Evolutionary conservation across 768 basidiomycete species (phyloP).

Genomic region (Kockovaella imperatae): DNA sequence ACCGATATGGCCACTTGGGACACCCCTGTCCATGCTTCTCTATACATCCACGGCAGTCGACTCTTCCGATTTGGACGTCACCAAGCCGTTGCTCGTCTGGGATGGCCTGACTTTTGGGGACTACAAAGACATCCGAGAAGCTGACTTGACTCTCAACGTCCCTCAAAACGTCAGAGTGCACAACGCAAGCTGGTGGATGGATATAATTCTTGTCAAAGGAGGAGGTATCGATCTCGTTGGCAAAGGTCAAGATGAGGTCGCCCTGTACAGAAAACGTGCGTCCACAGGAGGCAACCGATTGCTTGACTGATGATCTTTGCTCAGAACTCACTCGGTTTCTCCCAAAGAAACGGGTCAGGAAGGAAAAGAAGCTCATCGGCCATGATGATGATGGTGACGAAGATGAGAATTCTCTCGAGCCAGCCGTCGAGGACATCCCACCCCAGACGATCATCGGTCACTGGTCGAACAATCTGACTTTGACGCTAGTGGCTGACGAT

Average conservation of each 20-base stretch:
- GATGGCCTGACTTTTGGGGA: slow-evolving; percentile 41
- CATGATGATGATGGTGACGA: slow-evolving; percentile 40
- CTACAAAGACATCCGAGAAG: slow-evolving; percentile 36
- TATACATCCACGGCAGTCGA: slow-evolving; percentile 28
- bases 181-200: slow-evolving; percentile 41
- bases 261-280: slow-evolving; percentile 37
- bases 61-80: slow-evolving; percentile 12
- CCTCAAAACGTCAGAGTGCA: slow-evolving; percentile 28
- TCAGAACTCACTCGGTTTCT: slow-evolving; percentile 80
- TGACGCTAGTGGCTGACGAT: slow-evolving; percentile 74
- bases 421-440: slow-evolving; percentile 9
- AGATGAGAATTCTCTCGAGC: slow-evolving; percentile 34
- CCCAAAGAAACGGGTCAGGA: slow-evolving; percentile 62
- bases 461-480: slow-evolving; percentile 79
- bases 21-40: slow-evolving; percentile 36
- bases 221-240: slow-evolving; percentile 18
- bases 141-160: slow-evolving; percentile 34
- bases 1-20: slow-evolving; percentile 37
- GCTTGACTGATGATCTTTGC: background rate
- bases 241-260: slow-evolving; percentile 17
- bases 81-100: slow-evolving; percentile 30
- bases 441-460: slow-evolving; percentile 60
- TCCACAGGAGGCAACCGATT: background rate
- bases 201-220: slow-evolving; percentile 35
- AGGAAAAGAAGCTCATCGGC: slow-evolving; percentile 70